A percentile compares a stretch with the other conserved stretches of the same genome.
Conservation (phyloP, 805 yeast species). For the Saccharomycodes ludwigii region DNA sequence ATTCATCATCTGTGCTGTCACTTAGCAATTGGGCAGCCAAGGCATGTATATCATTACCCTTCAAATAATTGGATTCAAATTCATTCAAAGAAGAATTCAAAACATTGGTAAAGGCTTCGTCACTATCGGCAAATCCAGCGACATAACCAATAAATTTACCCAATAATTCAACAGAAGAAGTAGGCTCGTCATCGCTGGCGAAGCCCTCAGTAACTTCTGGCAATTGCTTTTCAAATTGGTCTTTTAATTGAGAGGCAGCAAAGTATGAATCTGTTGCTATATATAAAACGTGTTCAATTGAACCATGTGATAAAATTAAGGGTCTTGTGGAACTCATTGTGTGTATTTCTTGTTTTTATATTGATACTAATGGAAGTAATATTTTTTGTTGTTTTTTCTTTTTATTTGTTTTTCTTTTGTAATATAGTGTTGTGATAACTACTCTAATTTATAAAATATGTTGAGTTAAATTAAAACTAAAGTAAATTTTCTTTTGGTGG, state of each 20-base stretch:
- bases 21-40: constrained; percentile 60
- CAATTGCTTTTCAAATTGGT: constrained; percentile 64
- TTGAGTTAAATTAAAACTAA: too few species aligned
- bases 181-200: constrained; percentile 80
- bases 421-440: too few species aligned
- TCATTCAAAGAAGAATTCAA: constrained; percentile 62
- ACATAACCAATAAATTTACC: constrained; percentile 74
- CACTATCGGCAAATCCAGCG: constrained; percentile 35
- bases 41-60: constrained; percentile 73
- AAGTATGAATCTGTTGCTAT: constrained; percentile 75
- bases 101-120: constrained; percentile 37
- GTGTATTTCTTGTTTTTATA: too few species aligned
- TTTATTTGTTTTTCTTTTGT: constrained; percentile 1
- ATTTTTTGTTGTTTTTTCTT: not conserved
- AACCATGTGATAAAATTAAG: constrained; percentile 69
- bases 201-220: constrained; percentile 75
- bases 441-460: too few species aligned
- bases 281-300: constrained; percentile 76
- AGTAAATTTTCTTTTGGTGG: too few species aligned
- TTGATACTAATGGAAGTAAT: not conserved
- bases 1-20: constrained; percentile 26
- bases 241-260: constrained; percentile 75
- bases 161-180: constrained; percentile 73
- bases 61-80: constrained; percentile 70
- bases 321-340: constrained; percentile 54